Evolutionary conservation across 805 yeast genomes (phyloP), one percentile per base, ranked within the genome.

Genomic region (Nakazawaea molendinolei): DNA sequence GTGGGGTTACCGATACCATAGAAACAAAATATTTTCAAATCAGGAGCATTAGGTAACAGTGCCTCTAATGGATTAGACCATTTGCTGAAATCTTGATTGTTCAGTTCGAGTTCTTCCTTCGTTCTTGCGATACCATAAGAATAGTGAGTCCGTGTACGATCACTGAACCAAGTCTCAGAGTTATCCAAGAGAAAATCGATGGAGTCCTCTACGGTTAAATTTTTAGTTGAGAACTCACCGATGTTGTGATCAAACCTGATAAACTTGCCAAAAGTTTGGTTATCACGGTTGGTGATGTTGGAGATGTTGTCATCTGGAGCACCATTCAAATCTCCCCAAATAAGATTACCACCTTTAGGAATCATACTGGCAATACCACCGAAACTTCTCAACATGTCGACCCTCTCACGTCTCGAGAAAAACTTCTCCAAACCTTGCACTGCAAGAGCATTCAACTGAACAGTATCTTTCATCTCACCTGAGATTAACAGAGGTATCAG

Each of bases 391-490:
- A 87, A 54, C 82, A 92, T 68, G 43, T 86, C 94, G 5, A 86
- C 75, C 46, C 98, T 73, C 60, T 90, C 98, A 42, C 76, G 73
- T 53, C 95, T 73, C 34, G 92, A 81, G 57, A 92, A 87, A 59
- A 92, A 92, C 60, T 85, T 86, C 53, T 92, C 98, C 39, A 92
- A 69, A 1, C 97, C 98, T 51, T 85, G 86, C 45, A 90, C 86
- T 0, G 97, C 98, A 42, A 90, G 60, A 3, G 92, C 81, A 55
- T 92, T 92, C 54, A 92, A 65, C 51, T 90, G 95, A 21, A 94
- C 94, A 0, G 98, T 92, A 56, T 92, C 98, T 56, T 79, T 86
- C 97, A 92, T 92, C 60, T 92, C 98, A 12, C 98, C 98, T 12
- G 95, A 85, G n/a, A 92, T 58, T 41, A 92, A 63, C 1, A 96